Percentiles rank a stretch among this genome's conserved stretches.
Evolutionary conservation across 768 basidiomycete genomes (phyloP).

Genomic region (Podaxis carcinomalis): DNA sequence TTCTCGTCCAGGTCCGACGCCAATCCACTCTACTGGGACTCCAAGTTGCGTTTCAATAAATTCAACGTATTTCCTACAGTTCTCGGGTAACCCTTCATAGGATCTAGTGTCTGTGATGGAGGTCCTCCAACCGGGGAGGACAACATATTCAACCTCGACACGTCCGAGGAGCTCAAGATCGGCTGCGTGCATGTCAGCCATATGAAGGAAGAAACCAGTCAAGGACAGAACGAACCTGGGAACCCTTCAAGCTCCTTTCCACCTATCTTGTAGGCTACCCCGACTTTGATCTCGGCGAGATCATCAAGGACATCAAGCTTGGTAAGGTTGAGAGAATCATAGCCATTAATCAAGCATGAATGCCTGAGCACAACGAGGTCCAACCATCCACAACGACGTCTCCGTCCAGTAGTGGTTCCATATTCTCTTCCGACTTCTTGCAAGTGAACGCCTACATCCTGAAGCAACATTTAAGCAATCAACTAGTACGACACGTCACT

Average conservation of each 20-base stretch:
- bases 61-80: slow-evolving; percentile 80
- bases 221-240: slow-evolving; percentile 58
- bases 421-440: slow-evolving; percentile 94
- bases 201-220: neutral
- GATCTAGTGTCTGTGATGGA: slow-evolving; percentile 60
- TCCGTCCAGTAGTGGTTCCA: slow-evolving; percentile 89
- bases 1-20: slow-evolving; percentile 84
- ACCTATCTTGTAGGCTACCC: slow-evolving; percentile 71
- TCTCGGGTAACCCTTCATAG: slow-evolving; percentile 76
- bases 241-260: slow-evolving; percentile 79
- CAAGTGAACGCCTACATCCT: slow-evolving; percentile 81
- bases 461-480: neutral
- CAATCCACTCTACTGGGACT: slow-evolving; percentile 86
- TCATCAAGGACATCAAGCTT: slow-evolving; percentile 92
- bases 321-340: slow-evolving; percentile 89
- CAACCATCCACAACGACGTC: slow-evolving; percentile 95
- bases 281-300: slow-evolving; percentile 85
- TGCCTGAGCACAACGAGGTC: slow-evolving; percentile 94
- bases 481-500: neutral
- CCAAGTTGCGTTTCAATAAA: slow-evolving; percentile 78
- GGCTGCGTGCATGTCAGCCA: slow-evolving; percentile 39
- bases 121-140: slow-evolving; percentile 87
- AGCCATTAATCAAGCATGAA: slow-evolving; percentile 93
- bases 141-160: slow-evolving; percentile 84
- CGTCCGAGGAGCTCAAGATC: slow-evolving; percentile 76